phyloP scores from a whole-genome alignment of 768 basidiomycete species.

The Sistotremastrum suecicum region DNA sequence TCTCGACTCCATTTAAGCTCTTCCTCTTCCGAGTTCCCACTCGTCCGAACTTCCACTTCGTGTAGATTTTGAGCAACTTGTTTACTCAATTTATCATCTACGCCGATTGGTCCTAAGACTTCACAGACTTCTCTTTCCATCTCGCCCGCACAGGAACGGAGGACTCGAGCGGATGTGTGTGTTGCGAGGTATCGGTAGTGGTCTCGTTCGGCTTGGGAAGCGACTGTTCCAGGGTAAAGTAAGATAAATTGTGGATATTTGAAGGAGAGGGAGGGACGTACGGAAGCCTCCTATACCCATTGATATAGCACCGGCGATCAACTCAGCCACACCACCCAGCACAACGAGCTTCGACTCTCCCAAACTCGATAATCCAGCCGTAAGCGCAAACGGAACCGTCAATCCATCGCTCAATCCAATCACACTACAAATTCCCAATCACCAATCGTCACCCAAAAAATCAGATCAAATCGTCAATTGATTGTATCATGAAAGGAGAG shows the following conservation, averaged over 20 bases:
- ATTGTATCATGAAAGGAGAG: no score
- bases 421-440: constrained; percentile 32
- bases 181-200: constrained; percentile 74
- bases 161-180: constrained; percentile 68
- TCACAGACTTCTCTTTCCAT: constrained; percentile 91
- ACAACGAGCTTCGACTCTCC: constrained; percentile 88
- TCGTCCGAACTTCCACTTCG: constrained; percentile 41
- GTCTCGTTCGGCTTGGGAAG: constrained; percentile 92
- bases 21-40: not conserved
- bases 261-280: constrained; percentile 8
- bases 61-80: constrained; percentile 66
- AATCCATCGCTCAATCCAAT: constrained; percentile 86
- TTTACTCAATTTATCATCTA: constrained; percentile 69
- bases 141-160: constrained; percentile 82
- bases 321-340: constrained; percentile 87
- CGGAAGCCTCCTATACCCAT: constrained; percentile 98
- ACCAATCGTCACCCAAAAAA: no score
- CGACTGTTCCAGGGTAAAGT: constrained; percentile 28
- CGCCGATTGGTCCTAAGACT: constrained; percentile 78
- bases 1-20: constrained; percentile 53
- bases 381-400: constrained; percentile 84
- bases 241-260: not conserved
- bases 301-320: constrained; percentile 90
- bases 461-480: no score
- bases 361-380: constrained; percentile 79